Base-by-base conservation (phyloP, 2,329 filamentous ascomycete species). In the Aspergillus tubingensis region DNA sequence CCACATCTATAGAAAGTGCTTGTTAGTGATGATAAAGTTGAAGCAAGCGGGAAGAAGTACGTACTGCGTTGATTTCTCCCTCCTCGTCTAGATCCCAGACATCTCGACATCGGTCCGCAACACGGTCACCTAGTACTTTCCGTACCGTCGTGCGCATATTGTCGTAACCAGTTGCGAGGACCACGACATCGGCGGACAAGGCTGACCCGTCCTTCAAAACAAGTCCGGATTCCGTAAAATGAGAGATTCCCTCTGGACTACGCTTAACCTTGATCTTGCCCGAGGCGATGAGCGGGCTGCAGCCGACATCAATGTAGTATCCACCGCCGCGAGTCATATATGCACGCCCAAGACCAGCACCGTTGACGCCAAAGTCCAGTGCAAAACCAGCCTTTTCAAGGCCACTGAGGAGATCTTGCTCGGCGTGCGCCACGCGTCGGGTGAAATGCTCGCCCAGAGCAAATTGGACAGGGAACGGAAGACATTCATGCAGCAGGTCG, bases 121-220 rank as follows among this genome's bases (percentile, higher is more conserved):
- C 78, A 17, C 82, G 79, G 30, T 87, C 81, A 0, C 88, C 89
- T 57, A 91, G 81, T 19, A 89, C 83, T 32, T 80, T 78, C n/a
- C 84, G 76, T 1, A 87, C 85, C 19, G 84, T 84, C 0, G 84
- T 86, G 10, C 81, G 79, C 88, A 91, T 91, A 68, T 89, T 90
- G 62, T 87, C 82, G 65, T 88, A 90, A 3, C 82, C 86, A 0
- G 86, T 88, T 0, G 86, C 86, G 44, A 88, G 79, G 0, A 90
- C 81, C 8, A 90, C 82, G 62, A 88, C 81, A 63, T 90, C 87
- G 0, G 86, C 86, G 17, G 84, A 80, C 0, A 89, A 70, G 65
- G 81, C 80, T 0, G 76, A 74, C 0, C 86, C 86, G 61, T 89
- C 86, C 0, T 78, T 78, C 3, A 88, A 79, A 1, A 76, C 70